Evolutionary conservation across 2,329 filamentous ascomycete species (phyloP).

Genomic region (Botrytis sinoallii): DNA sequence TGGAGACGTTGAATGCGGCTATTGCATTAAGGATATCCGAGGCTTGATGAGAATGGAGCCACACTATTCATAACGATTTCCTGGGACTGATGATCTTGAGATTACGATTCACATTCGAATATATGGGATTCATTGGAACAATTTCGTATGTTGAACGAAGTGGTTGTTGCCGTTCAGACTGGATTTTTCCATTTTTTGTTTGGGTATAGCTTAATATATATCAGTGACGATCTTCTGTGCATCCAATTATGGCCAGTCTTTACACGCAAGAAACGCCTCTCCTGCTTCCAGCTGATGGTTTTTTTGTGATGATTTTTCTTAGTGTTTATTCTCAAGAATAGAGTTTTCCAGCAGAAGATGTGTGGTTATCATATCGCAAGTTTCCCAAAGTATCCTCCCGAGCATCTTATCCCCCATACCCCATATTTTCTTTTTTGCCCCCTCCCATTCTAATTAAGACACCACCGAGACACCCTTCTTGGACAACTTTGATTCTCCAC

Average conservation of each 20-base stretch:
- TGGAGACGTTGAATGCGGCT: conserved; percentile 29
- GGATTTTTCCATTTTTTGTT: background rate
- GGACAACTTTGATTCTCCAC: background rate
- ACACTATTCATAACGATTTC: background rate
- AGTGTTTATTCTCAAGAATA: background rate
- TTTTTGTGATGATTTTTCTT: background rate
- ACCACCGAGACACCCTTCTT: background rate
- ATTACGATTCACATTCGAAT: background rate
- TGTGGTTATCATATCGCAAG: background rate
- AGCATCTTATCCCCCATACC: background rate
- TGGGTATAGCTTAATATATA: background rate
- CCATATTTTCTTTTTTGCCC: background rate
- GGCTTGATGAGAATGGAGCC: background rate
- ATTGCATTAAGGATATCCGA: conserved; percentile 3
- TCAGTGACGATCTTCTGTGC: background rate
- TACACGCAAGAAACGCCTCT: background rate
- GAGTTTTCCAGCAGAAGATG: background rate
- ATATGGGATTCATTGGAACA: background rate
- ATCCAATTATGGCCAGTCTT: background rate
- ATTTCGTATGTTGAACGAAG: background rate
- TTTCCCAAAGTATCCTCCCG: background rate
- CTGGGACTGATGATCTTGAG: background rate
- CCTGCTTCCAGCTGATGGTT: background rate
- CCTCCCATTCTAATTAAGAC: background rate
- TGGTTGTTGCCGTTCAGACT: background rate